phyloP scores from a whole-genome alignment of 768 basidiomycete species.

The Boletus huronensis region DNA sequence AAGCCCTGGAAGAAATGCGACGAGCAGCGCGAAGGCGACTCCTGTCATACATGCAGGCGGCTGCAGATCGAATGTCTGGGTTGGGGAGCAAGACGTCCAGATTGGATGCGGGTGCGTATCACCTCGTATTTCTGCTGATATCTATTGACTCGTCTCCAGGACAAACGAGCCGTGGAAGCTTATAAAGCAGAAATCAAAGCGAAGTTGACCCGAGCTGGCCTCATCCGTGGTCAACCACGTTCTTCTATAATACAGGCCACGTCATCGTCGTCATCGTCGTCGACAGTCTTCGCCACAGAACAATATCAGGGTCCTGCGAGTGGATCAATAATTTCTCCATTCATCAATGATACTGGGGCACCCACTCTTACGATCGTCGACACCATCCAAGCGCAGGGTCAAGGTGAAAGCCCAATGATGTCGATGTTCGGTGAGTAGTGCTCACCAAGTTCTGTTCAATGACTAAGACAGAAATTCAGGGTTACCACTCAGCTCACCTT shows the following conservation, averaged over 20 bases:
- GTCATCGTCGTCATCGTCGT: conserved; percentile 28
- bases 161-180: conserved; percentile 75
- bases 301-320: conserved; percentile 24
- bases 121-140: neutral
- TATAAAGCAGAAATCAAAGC: conserved; percentile 86
- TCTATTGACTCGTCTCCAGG: conserved; percentile 42
- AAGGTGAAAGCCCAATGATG: conserved; percentile 27
- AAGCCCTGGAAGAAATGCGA: conserved; percentile 70
- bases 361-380: conserved; percentile 23
- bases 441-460: neutral
- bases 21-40: conserved; percentile 76
- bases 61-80: conserved; percentile 80
- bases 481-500: conserved; percentile 31
- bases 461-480: conserved; percentile 19
- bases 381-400: conserved; percentile 10
- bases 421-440: conserved; percentile 28
- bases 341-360: conserved; percentile 21
- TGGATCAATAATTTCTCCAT: conserved; percentile 19
- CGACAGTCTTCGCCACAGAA: conserved; percentile 34
- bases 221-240: conserved; percentile 81
- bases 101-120: conserved; percentile 77
- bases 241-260: conserved; percentile 45
- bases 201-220: conserved; percentile 69
- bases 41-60: conserved; percentile 78
- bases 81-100: conserved; percentile 82